phyloP scores from a whole-genome alignment of 2,329 filamentous ascomycete species.

The Colletotrichum caudatum region DNA sequence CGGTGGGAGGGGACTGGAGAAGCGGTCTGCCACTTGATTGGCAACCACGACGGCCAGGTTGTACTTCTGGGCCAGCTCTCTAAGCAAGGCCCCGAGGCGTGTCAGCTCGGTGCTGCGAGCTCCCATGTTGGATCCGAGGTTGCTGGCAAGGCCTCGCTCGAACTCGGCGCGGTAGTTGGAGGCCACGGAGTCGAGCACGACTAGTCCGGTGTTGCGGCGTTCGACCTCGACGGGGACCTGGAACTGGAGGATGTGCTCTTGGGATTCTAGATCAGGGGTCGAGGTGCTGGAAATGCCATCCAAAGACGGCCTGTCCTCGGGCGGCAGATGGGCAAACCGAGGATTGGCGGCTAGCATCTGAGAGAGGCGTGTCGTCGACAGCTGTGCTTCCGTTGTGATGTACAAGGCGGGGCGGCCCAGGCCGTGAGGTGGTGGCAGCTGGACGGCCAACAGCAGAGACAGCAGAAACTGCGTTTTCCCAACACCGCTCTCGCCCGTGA shows the following conservation, averaged over 20 bases:
- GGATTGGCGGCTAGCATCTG: conserved; percentile 82
- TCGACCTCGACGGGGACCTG: conserved; percentile 89
- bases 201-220: conserved; percentile 80
- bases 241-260: conserved; percentile 94
- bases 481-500: conserved; percentile 92
- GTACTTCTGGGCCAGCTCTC: conserved; percentile 79
- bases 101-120: conserved; percentile 82
- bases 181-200: conserved; percentile 91
- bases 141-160: conserved; percentile 65
- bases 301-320: conserved; percentile 68
- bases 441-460: conserved; percentile 83
- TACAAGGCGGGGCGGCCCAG: conserved; percentile 84
- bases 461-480: conserved; percentile 97
- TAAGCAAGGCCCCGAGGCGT: conserved; percentile 79
- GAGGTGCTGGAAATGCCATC: conserved; percentile 83
- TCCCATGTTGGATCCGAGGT: conserved; percentile 71
- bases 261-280: conserved; percentile 90
- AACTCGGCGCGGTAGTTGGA: conserved; percentile 97
- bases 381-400: conserved; percentile 89
- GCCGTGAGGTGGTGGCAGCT: conserved; percentile 80
- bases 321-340: conserved; percentile 58
- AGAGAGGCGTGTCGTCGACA: conserved; percentile 83
- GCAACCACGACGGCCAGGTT: conserved; percentile 89
- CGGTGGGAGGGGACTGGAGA: conserved; percentile 55
- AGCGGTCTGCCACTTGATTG: conserved; percentile 95